Percentiles rank a stretch among this genome's conserved stretches.
Conservation (phyloP, 441 rosid genomes). For the Pelargonium cotyledonis region DNA sequence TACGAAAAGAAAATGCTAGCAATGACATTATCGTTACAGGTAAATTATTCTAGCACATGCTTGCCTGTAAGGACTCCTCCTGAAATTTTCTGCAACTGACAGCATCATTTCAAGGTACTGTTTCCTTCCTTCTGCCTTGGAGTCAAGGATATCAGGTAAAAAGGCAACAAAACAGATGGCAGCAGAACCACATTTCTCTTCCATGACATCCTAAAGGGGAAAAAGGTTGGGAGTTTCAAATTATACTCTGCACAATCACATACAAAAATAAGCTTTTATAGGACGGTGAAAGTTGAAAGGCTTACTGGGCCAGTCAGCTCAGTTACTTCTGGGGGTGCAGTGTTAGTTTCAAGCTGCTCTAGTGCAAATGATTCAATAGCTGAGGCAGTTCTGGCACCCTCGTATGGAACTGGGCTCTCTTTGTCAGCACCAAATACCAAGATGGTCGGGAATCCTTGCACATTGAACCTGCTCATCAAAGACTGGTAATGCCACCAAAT, state of each 20-base stretch:
- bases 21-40: too few species aligned
- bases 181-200: conserved; percentile 86
- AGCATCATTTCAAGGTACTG: conserved; percentile 69
- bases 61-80: conserved; percentile 86
- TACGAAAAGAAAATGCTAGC: too few species aligned
- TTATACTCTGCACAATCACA: background rate
- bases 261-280: conserved; percentile 11
- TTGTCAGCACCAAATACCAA: conserved; percentile 88
- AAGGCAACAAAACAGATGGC: conserved; percentile 94
- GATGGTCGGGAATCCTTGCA: conserved; percentile 97
- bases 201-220: conserved; percentile 64
- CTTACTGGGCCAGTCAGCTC: conserved; percentile 78
- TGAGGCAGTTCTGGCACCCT: conserved; percentile 90
- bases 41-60: conserved; percentile 10
- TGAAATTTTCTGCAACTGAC: conserved; percentile 85
- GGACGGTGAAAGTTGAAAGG: conserved; percentile 6
- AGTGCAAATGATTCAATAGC: conserved; percentile 88
- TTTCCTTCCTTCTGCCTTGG: conserved; percentile 97
- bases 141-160: conserved; percentile 93
- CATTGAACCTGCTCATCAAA: conserved; percentile 90
- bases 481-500: conserved; percentile 48
- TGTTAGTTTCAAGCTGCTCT: conserved; percentile 78
- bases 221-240: conserved; percentile 4
- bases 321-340: conserved; percentile 82
- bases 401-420: conserved; percentile 74